Evolutionary conservation across 2,329 filamentous ascomycete species (phyloP).

Genomic region (Gyromitra esculenta): DNA sequence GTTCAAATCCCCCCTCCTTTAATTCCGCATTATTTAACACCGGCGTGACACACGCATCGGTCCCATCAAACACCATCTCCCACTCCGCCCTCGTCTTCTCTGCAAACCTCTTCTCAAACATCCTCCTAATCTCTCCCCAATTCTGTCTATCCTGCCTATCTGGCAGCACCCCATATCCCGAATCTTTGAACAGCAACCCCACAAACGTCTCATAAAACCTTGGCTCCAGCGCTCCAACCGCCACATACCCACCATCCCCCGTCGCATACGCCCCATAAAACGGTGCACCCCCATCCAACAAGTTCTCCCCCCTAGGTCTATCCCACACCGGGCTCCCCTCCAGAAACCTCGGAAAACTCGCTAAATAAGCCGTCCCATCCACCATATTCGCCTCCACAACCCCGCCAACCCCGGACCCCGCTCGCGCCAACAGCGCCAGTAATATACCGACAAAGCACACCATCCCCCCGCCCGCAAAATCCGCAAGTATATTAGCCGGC

Average conservation of each 20-base stretch:
- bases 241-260: slow-evolving; percentile 78
- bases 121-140: slow-evolving; percentile 73
- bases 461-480: slow-evolving; percentile 90
- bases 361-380: slow-evolving; percentile 82
- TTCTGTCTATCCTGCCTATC: slow-evolving; percentile 68
- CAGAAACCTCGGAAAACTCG: slow-evolving; percentile 77
- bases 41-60: slow-evolving; percentile 91
- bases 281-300: slow-evolving; percentile 84
- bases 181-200: slow-evolving; percentile 66
- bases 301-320: slow-evolving; percentile 74
- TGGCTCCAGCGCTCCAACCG: slow-evolving; percentile 89
- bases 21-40: slow-evolving; percentile 80
- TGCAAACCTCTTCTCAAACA: slow-evolving; percentile 73
- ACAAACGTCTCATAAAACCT: slow-evolving; percentile 80
- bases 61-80: slow-evolving; percentile 87
- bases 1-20: slow-evolving; percentile 68
- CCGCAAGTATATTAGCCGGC: slow-evolving; percentile 84
- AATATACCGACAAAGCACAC: slow-evolving; percentile 83
- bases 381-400: slow-evolving; percentile 98
- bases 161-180: slow-evolving; percentile 63
- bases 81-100: slow-evolving; percentile 78
- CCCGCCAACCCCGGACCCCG: slow-evolving; percentile 75
- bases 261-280: slow-evolving; percentile 93
- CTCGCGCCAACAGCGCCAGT: slow-evolving; percentile 76
- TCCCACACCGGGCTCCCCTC: slow-evolving; percentile 68